Evolutionary conservation across 2,329 filamentous ascomycete genomes (phyloP), one percentile per base, ranked within the genome.

Genomic region (Aspergillus proliferans): DNA sequence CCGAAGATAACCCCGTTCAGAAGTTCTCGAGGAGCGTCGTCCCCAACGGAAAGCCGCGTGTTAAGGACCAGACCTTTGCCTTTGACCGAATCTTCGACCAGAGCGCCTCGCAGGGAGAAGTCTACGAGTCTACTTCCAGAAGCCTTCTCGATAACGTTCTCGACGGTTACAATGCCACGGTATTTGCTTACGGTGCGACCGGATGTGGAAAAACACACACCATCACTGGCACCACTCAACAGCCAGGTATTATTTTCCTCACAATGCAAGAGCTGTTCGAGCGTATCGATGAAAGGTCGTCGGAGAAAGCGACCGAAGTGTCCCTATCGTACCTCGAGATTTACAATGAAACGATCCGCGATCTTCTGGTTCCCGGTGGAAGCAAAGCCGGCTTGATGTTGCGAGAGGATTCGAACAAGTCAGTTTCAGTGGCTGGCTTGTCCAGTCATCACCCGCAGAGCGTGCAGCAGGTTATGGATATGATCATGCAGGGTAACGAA

Each of bases 251-350:
- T 62, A 98, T 98, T 67, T 98, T 97, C 72, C 75, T 98, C 61
- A 97, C 93, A 1, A 98, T 98, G 91, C 92, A 97, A 70, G 93
- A 98, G 71, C 77, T 98, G 21, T 98, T 98, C 64, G 93, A 98
- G 73, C 88, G 92, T 69, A 95, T 98, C 58, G 76, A 78, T n/a
- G 93, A 97, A 49, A 75, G 88, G 47, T 85, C 85, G 53, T 83
- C 87, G 50, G 90, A 95, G 52, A 97, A 96, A 71, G 78, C 84
- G 24, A 93, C 90, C 3, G 93, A 97, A 62, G 77, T 98, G 47
- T 89, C 91, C 0, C 81, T 98, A 14, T 96, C 91, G 0, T 98
- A 97, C 63, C 79, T 98, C 34, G 93, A 98, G 67, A 98, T 98
- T 55, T 98, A 98, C 78, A 98, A 98, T 67, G 93, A 98, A 74